Base-by-base conservation (phyloP, 768 basidiomycete genomes). In the Macrolepiota fuliginosa region DNA sequence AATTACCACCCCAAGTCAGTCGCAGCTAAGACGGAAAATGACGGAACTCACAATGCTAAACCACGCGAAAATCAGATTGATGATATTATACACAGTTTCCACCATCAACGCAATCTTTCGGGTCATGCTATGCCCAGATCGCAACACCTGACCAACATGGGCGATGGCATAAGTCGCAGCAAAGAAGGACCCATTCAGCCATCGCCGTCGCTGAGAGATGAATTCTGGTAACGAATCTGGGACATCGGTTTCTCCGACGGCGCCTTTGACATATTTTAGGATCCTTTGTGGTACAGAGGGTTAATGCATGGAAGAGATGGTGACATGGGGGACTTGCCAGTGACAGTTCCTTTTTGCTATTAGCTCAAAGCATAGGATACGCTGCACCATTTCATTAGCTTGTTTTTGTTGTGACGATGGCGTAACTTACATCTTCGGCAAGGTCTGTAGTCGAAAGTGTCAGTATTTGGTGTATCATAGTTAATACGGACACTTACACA, bases 211-310 rank as follows among this genome's bases (percentile, higher is more conserved):
- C 68, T 98, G 96, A 62, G 84, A 83, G 70, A 97, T 98, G 71
- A 97, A 98, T 73, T 98, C 96, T 2, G 95, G 88, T 15, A 97
- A 83, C 1, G 86, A 83, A 68, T 96, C 96, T 2, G 96, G 96
- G 4, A 98, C 96, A 72, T 98, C 95, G 0, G 94, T 96, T 71
- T 94, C 92, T 17, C 89, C 96, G 54, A 92, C 86, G 3, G 96
- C 95, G 27, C 92, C 91, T 72, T 93, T 93, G 68, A 98, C 95
- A 69, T 97, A 99, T 80, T 91, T 93, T 55, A 99, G 83, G n/a
- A 93, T 81, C 96, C 96, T 97, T 64, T 45, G 66, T 46, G 72
- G 19, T n/a, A 10, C 35, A 12, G 13, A 12, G 66, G 12, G 66
- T 69, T 66, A 58, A 57, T 37, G 27, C 4, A 17, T n/a, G 12